Evolutionary conservation across 2,329 filamentous ascomycete species (phyloP), one percentile per base, ranked within the genome.

Genomic region (Penicillium freii): DNA sequence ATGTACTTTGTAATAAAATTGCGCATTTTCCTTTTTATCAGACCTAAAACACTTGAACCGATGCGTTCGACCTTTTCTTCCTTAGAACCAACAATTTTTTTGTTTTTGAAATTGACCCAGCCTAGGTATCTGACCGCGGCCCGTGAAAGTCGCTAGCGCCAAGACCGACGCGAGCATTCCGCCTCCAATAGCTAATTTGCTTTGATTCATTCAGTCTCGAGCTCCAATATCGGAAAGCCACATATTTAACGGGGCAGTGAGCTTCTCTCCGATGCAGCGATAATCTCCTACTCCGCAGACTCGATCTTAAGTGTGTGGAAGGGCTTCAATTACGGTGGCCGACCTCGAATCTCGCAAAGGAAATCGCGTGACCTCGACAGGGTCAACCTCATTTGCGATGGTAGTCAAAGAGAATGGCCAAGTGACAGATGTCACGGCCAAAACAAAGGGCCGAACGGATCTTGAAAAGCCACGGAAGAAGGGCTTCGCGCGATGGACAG

Each of bases 401-500:
- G 62, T 60, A 48, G 60, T 62, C 40, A 38, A 62, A 49, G 66
- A 70, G 47, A 73, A 70, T 59, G 71, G 67, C 19, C 60, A 67
- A 56, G 61, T 57, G 27, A 46, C 62, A 45, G 67, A 68, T 10
- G 59, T 57, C 40, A 52, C 51, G 17, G 60, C 63, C 17, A 68
- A 64, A 39, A 25, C 56, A 38, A 57, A 62, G 29, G 53, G 51
- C 17, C 58, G 36, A 40, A 54, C 54, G 38, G 54, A 61, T 25
- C 27, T 25, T 23, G 31, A 31, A 49, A 54, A 48, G 60, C 58
- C 44, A 67, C 59, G 57, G 57, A 58, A 50, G 53, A 64, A 54
- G 46, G 63, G 65, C 48, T 60, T 66, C 29, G 33, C 73, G 17
- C 66, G 71, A 36, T 75, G 73, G 74, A 71, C 69, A 23, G 33